Percentiles rank a stretch among this genome's conserved stretches.
Evolutionary conservation across 2,329 filamentous ascomycete genomes (phyloP).

Genomic region (Diaporthe nobilis): DNA sequence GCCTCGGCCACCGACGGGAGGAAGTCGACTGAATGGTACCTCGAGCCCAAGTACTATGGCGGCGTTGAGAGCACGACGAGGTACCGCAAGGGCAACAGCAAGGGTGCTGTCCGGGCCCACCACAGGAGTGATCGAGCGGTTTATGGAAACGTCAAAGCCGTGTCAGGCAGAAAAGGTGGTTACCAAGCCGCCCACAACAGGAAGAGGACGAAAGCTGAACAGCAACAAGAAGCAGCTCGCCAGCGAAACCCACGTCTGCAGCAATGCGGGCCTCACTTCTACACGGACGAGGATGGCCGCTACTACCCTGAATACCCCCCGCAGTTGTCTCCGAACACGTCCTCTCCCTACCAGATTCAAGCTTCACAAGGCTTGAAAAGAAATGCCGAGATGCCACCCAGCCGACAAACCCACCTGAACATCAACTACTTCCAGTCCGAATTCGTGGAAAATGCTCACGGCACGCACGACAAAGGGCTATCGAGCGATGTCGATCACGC

Average conservation of each 20-base stretch:
- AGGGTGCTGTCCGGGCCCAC: constrained; percentile 43
- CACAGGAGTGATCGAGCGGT: constrained; percentile 22
- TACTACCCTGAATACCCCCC: constrained; percentile 18
- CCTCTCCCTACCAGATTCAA: background rate
- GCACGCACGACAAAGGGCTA: background rate
- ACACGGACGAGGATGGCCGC: background rate
- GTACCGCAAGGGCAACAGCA: constrained; percentile 71
- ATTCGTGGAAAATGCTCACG: background rate
- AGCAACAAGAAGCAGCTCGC: constrained; percentile 33
- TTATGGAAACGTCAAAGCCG: constrained; percentile 42
- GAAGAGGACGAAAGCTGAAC: constrained; percentile 36
- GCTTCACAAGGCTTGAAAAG: background rate
- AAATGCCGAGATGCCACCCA: background rate
- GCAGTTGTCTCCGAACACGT: constrained; percentile 2
- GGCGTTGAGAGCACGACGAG: constrained; percentile 90
- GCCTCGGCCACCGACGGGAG: constrained; percentile 61
- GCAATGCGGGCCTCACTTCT: background rate
- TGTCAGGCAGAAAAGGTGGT: constrained; percentile 49
- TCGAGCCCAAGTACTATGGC: constrained; percentile 76
- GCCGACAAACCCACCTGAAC: background rate
- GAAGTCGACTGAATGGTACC: constrained; percentile 82
- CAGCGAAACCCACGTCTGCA: constrained; percentile 31
- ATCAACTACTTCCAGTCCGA: constrained; percentile 6
- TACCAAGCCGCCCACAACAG: constrained; percentile 46
- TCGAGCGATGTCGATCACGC: background rate